Evolutionary conservation across 2,329 filamentous ascomycete genomes (phyloP), one percentile per base, ranked within the genome.

Genomic region (Exophiala sp.): DNA sequence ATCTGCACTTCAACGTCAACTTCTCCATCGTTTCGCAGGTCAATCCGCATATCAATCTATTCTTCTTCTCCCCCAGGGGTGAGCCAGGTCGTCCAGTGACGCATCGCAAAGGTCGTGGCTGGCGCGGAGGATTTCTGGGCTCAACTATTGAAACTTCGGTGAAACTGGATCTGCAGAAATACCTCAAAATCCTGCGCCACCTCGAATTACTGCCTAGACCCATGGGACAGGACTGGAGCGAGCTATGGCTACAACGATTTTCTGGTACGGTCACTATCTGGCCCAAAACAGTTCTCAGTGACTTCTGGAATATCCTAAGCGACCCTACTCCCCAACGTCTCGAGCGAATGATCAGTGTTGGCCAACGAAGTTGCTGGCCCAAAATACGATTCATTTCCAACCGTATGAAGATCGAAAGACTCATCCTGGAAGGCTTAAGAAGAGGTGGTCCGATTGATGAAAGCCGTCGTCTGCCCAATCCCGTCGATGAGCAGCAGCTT

Each of bases 1-100:
- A 99, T 69, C 79, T 96, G 1, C 90, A 97, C 68, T 99, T 99
- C 77, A 97, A 97, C 69, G 94, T 97, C 70, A 96, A 95, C 69
- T 99, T 97, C 71, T 92, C 89, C 60, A 91, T 99, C 60, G 94
- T 87, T 47, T 84, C 80, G 6, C 82, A 85, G 65, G 92, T 96
- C 45, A 99, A 99, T 69, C 94, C 94, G 1, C 94, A 99, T 69
- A 92, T 99, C 71, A 97, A 96, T 66, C 84, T 97, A 24, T 99
- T 99, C 79, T 97, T 99, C 81, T 99, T 97, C 77, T 94, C 88
- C 29, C 95, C 91, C 0, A 83, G 94, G 32, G 94, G 94, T 10
- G 87, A 88, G 0, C 92, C 97, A 8, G 94, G 94, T 4, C 86
- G 89, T 48, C 94, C 94, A 8, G 94, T 97, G 14, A 96, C 91